Base-by-base conservation (phyloP, 352 stramenopile species). In the Pythium angustatum region DNA sequence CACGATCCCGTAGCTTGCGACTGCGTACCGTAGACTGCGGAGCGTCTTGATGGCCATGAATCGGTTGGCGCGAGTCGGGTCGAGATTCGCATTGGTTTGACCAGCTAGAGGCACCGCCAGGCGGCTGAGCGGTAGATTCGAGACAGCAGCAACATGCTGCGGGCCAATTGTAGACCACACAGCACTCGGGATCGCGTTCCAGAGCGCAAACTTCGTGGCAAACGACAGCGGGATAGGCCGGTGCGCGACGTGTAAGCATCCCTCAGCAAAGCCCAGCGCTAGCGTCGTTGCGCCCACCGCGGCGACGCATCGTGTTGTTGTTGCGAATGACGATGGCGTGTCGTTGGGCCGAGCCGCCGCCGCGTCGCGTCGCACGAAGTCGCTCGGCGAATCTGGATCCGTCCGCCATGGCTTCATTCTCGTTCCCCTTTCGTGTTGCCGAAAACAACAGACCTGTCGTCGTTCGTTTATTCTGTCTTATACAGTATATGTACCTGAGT, bases 141-240 rank as follows among this genome's bases (percentile, higher is more conserved):
- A 73, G 5, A 69, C 76, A 8, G 65, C 58, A 1, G 83, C 83
- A n/a, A 89, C 71, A 51, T 78, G 58, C n/a, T 71, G 69, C 6
- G 76, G 69, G 0, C 80, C 55, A 27, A 84, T 55, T 24, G 73
- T 84, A 44, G 58, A 70, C 83, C 83, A 94, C 24, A 91, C 81
- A 26, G 73, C 68, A 55, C 83, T 92, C 8, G 81, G 81, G 30
- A 90, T 10, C 0, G 88, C 45, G 53, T 92, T 94, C 24, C 59
- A 68, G n/a, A 74, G 45, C 19, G 85, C 85, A 41, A 83, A 92
- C 30, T 48, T 56, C 7, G 83, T 48, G 14, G 85, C 85, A 43
- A 92, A 90, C 2, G 75, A 79, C 57, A 94, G 61, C 14, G 85
- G 85, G 41, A 94, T 83, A 6, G 85, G 85, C 1, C 77, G 75